phyloP scores from a whole-genome alignment of 2,329 filamentous ascomycete species.

The Scedosporium boydii region DNA sequence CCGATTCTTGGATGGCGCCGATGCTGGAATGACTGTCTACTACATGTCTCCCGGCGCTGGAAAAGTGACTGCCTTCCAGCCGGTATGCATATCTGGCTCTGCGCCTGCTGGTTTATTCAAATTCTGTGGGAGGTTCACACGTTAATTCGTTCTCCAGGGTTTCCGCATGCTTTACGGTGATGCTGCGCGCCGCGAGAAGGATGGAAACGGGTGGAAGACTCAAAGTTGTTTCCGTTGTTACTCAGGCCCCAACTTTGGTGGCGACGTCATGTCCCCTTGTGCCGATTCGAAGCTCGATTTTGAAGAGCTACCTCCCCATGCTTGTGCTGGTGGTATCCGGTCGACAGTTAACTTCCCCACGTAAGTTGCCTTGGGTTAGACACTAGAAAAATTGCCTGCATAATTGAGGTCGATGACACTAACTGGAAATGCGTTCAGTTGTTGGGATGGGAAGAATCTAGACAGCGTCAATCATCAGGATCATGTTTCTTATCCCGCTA shows the following conservation, averaged over 20 bases:
- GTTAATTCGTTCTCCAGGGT: constrained; percentile 19
- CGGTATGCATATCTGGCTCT: constrained; percentile 24
- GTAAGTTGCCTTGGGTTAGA: constrained; percentile 26
- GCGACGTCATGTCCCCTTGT: constrained; percentile 22
- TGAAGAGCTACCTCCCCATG: constrained; percentile 26
- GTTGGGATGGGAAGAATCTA: constrained; percentile 35
- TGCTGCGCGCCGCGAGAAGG: constrained; percentile 34
- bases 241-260: constrained; percentile 26
- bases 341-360: constrained; percentile 34
- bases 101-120: neutral
- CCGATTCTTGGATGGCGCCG: constrained; percentile 18
- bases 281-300: constrained; percentile 31
- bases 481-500: constrained; percentile 30
- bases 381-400: neutral
- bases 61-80: constrained; percentile 20
- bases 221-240: constrained; percentile 30
- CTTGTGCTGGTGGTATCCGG: constrained; percentile 32
- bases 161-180: constrained; percentile 38
- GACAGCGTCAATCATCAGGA: constrained; percentile 31
- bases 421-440: constrained; percentile 11
- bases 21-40: constrained; percentile 28
- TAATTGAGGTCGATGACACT: neutral
- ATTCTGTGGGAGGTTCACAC: too few relatives aligned
- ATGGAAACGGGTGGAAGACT: constrained; percentile 29
- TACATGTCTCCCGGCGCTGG: constrained; percentile 22